Evolutionary conservation across 192 early-diverging fungal genomes (phyloP).

Genomic region (Coemansia sp.): DNA sequence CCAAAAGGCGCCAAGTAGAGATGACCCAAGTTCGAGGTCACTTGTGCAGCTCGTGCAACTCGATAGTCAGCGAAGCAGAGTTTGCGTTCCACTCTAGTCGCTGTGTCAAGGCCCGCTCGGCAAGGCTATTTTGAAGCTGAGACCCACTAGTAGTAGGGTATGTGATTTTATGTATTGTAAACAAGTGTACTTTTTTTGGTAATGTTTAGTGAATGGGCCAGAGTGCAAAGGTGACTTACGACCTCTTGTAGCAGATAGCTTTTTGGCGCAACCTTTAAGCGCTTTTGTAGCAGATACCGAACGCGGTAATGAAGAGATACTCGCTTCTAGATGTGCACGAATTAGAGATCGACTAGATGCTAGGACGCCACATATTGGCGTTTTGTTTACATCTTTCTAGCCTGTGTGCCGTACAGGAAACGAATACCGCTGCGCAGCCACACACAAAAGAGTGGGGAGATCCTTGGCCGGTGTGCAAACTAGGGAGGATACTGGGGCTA

Average conservation of each 20-base stretch:
- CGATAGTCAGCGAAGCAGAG: conserved; percentile 2
- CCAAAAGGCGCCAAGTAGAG: background rate
- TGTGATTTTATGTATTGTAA: background rate
- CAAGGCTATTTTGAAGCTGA: conserved; percentile 4
- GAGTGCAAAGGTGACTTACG: background rate
- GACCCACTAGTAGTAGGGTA: background rate
- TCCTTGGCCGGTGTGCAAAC: background rate
- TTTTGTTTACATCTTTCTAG: background rate
- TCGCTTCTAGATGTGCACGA: background rate
- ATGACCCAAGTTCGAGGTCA: background rate
- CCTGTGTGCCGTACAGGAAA: background rate
- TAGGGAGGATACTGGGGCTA: background rate
- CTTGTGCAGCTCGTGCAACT: conserved; percentile 5
- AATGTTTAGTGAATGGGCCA: background rate
- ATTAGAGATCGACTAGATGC: background rate
- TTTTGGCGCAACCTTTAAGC: too few relatives aligned
- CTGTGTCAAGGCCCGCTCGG: background rate
- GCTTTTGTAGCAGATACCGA: background rate
- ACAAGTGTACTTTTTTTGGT: background rate
- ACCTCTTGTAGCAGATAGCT: background rate
- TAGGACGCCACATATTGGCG: background rate
- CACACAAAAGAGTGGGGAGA: background rate
- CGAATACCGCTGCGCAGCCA: background rate
- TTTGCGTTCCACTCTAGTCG: conserved; percentile 7
- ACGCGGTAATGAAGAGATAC: background rate